Evolutionary conservation across 805 yeast species (phyloP).

Genomic region (Starmerella sp.): DNA sequence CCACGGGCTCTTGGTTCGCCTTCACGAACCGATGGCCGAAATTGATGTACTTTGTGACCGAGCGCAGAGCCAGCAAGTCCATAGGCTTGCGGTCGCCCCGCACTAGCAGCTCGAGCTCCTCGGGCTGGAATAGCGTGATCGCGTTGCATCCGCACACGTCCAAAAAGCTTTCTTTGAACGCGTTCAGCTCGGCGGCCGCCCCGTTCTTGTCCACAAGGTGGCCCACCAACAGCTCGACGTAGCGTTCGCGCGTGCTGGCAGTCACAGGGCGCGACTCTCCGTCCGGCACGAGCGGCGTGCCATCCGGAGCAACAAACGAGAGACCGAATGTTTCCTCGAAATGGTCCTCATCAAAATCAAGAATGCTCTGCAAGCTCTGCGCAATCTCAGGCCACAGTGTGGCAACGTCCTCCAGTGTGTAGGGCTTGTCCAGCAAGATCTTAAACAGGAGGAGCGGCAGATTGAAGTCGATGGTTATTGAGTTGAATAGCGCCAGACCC

Average conservation of each 20-base stretch:
- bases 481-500: conserved; percentile 84
- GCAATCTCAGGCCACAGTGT: conserved; percentile 63
- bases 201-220: conserved; percentile 44
- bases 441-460: conserved; percentile 73
- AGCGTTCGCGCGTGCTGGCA: conserved; percentile 44
- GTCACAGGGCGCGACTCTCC: conserved; percentile 53
- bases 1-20: conserved; percentile 29
- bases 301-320: conserved; percentile 54
- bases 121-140: conserved; percentile 64
- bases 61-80: conserved; percentile 54
- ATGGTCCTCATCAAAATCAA: conserved; percentile 34
- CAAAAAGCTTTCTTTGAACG: conserved; percentile 61
- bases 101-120: conserved; percentile 66
- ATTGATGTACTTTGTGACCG: conserved; percentile 65
- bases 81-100: conserved; percentile 65
- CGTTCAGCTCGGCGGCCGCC: conserved; percentile 31
- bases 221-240: conserved; percentile 50
- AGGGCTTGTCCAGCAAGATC: conserved; percentile 46
- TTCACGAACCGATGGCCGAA: conserved; percentile 37
- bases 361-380: conserved; percentile 37
- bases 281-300: conserved; percentile 45
- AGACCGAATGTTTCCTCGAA: conserved; percentile 42
- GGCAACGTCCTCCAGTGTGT: conserved; percentile 51
- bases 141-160: conserved; percentile 73
- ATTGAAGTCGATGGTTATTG: conserved; percentile 69